These are phyloP conservation scores for Tranzscheliella williamsii DNA, from an alignment of 1,284 basidiomycete genomes.

Conservation along the genomic window DNA sequence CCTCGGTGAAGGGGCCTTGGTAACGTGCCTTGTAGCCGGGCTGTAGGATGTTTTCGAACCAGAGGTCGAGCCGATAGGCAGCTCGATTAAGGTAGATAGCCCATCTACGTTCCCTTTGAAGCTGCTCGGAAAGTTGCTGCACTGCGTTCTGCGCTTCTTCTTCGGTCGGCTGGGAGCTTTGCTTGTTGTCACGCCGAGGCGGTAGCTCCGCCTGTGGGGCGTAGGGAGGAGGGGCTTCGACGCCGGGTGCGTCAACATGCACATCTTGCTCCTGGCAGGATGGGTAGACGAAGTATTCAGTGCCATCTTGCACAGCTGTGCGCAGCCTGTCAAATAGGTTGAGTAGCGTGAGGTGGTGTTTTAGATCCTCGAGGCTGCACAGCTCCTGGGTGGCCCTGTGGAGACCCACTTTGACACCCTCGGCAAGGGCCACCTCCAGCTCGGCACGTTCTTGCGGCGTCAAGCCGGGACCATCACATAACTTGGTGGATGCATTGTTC, in stretches of 20 bases:
- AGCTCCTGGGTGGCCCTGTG: not conserved
- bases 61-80: slow-evolving; percentile 41
- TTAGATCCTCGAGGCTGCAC: slow-evolving; percentile 14
- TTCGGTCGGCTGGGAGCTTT: slow-evolving; percentile 7
- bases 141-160: slow-evolving; percentile 14
- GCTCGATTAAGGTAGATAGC: slow-evolving; percentile 40
- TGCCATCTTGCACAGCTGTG: slow-evolving; percentile 18
- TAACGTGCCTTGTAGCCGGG: slow-evolving; percentile 4
- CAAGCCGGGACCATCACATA: slow-evolving; percentile 26
- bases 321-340: slow-evolving; percentile 32
- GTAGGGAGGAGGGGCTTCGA: slow-evolving; percentile 37
- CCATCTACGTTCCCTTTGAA: slow-evolving; percentile 29
- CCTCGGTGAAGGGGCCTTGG: not conserved
- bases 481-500: slow-evolving; percentile 23
- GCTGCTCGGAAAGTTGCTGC: slow-evolving; percentile 14
- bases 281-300: slow-evolving; percentile 34
- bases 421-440: slow-evolving; percentile 16
- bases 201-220: slow-evolving; percentile 15
- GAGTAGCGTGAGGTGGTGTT: slow-evolving; percentile 31
- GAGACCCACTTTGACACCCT: slow-evolving; percentile 22
- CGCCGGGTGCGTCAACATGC: slow-evolving; percentile 29
- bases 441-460: slow-evolving; percentile 17
- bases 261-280: slow-evolving; percentile 10
- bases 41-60: slow-evolving; percentile 23
- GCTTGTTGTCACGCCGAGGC: slow-evolving; percentile 3